Evolutionary conservation across 257 asterid genomes (phyloP).

Genomic region (Sherardia arvensis): DNA sequence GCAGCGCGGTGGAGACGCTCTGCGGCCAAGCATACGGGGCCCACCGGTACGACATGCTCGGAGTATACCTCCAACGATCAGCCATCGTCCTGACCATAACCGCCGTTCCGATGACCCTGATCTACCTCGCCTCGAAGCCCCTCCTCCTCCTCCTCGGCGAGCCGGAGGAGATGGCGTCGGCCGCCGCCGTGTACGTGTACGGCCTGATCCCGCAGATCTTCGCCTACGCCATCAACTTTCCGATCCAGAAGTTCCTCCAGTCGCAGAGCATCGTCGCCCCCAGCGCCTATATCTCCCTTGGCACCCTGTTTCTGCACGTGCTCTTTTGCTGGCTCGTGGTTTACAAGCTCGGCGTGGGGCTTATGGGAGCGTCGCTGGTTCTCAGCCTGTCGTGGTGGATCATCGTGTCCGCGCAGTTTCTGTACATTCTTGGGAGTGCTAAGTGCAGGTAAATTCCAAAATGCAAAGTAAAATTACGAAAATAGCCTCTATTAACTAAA

Average conservation of each 20-base stretch:
- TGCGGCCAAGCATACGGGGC: constrained; percentile 39
- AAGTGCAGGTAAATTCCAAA: too few relatives aligned
- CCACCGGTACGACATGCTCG: constrained; percentile 18
- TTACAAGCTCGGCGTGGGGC: constrained; percentile 24
- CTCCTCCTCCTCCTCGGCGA: constrained; percentile 22
- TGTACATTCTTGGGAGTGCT: constrained; percentile 25
- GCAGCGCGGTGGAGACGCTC: constrained; percentile 36
- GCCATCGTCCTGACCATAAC: constrained; percentile 20
- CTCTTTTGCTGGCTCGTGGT: constrained; percentile 26
- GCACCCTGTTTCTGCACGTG: constrained; percentile 17
- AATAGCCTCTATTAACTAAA: too few relatives aligned
- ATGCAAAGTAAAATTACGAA: too few relatives aligned
- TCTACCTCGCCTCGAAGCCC: constrained; percentile 19
- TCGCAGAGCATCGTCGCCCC: constrained; percentile 30
- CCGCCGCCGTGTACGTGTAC: constrained; percentile 22
- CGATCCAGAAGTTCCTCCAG: constrained; percentile 32
- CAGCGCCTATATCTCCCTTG: constrained; percentile 27
- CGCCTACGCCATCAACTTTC: constrained; percentile 30
- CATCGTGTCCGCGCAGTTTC: constrained; percentile 24
- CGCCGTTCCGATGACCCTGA: constrained; percentile 13
- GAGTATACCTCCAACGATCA: constrained; percentile 27
- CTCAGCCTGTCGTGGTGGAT: constrained; percentile 34
- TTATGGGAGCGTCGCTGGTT: constrained; percentile 25
- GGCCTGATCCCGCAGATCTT: constrained; percentile 31
- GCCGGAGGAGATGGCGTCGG: constrained; percentile 17